Base-by-base conservation (phyloP, 257 asterid genomes). In the Knoxia roxburghii region DNA sequence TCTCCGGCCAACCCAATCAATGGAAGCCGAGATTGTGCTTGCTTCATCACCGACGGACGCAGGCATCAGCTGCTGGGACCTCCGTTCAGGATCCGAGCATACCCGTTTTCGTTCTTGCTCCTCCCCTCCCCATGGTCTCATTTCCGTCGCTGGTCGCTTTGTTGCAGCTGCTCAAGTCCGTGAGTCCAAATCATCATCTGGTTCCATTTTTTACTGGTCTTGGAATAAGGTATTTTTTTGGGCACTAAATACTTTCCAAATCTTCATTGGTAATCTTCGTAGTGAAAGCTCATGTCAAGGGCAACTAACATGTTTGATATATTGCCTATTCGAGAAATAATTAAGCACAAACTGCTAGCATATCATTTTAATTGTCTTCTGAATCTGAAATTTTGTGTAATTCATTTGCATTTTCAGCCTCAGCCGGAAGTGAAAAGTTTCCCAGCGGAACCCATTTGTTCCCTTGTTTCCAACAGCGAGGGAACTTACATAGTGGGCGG, bases 61-160 rank as follows among this genome's bases (percentile, higher is more conserved):
- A 68, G 99, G 96, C 63, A 79, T 93, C 71, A 83, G 96, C 71
- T 88, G 96, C 72, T 90, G 96, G 97, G 94, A 93, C 83, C 85
- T 90, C 61, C 91, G 69, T 52, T 74, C 92, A 10, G 99, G 97
- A 4, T 77, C 84, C 46, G 95, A 93, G 81, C 72, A 73, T 68
- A 82, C 78, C 81, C 90, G 94, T 46, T 79, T 77, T 70, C 88
- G 81, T 43, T 66, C 87, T 7, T 88, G 96, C 83, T 83, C 96
- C 54, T 81, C 97, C 58, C 78, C 97, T n/a, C 68, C 86, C 6
- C 91, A 85, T 61, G 99, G 96, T 57, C 89, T 93, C 18, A 65
- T 79, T 78, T 72, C 85, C 40, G 77, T 90, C 53, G 95, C 81
- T 55, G 94, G 95, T 74, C 83, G 87, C 71, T 86, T 86, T 68